Percentiles rank a stretch among this genome's conserved stretches.
Conservation (phyloP, 2,329 filamentous ascomycete genomes). For the Thermothelomyces thermophilus region DNA sequence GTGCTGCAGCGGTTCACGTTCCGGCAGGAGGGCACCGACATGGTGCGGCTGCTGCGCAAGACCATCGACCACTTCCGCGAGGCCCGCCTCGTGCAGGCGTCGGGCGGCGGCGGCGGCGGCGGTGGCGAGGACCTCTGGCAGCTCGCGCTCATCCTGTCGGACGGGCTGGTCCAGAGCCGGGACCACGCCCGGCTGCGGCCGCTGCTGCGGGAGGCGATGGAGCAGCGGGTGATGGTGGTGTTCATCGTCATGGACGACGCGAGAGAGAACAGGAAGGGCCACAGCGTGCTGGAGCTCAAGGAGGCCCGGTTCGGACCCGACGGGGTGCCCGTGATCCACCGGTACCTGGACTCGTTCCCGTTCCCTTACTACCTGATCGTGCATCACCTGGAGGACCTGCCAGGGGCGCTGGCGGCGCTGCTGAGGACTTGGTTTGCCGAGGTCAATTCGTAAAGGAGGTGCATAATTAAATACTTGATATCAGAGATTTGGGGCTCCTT, state of each 20-base stretch:
- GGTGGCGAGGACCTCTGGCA: conserved; percentile 78
- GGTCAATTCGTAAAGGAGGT: conserved; percentile 40
- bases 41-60: conserved; percentile 67
- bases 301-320: conserved; percentile 67
- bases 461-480: no score
- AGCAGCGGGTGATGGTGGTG: conserved; percentile 95
- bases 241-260: conserved; percentile 88
- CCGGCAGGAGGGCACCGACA: conserved; percentile 77
- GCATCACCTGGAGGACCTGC: conserved; percentile 83
- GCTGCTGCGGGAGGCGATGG: conserved; percentile 78
- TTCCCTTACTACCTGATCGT: conserved; percentile 97
- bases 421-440: conserved; percentile 93
- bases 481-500: no score
- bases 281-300: conserved; percentile 80
- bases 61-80: conserved; percentile 76
- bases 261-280: conserved; percentile 42
- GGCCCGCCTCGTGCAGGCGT: conserved; percentile 49
- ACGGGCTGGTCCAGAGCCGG: conserved; percentile 77
- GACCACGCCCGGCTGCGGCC: conserved; percentile 78
- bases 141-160: conserved; percentile 83
- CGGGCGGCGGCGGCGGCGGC: conserved; percentile 41
- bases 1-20: conserved; percentile 83
- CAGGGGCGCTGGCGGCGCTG: conserved; percentile 76
- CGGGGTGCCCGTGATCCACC: conserved; percentile 70
- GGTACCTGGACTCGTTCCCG: conserved; percentile 91